Evolutionary conservation across 2,329 filamentous ascomycete genomes (phyloP).

Genomic region (Cladosporium cucumerinum): DNA sequence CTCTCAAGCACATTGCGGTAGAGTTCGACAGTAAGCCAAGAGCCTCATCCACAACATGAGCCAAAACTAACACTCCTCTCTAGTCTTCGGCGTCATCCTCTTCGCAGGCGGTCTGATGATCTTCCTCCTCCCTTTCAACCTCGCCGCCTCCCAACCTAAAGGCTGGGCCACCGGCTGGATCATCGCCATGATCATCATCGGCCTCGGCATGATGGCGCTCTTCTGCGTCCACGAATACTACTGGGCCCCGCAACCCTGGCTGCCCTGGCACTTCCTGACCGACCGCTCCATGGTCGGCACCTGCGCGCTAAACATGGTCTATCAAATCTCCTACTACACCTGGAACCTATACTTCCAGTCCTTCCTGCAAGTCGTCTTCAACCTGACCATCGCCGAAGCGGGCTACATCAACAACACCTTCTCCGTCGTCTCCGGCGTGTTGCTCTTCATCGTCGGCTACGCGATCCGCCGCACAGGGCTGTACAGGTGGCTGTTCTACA

Average conservation of each 20-base stretch:
- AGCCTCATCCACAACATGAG: constrained; percentile 31
- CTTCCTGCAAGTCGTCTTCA: constrained; percentile 41
- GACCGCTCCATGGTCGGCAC: constrained; percentile 52
- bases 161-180: constrained; percentile 40
- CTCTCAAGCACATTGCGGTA: constrained; percentile 52
- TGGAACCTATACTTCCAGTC: constrained; percentile 43
- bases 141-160: constrained; percentile 38
- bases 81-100: constrained; percentile 60
- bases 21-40: constrained; percentile 54
- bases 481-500: constrained; percentile 47
- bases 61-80: constrained; percentile 42
- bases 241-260: constrained; percentile 39
- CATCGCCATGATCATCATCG: constrained; percentile 42
- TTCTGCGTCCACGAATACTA: constrained; percentile 42
- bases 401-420: constrained; percentile 36
- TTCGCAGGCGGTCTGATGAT: constrained; percentile 59
- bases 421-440: constrained; percentile 42
- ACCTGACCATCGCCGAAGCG: constrained; percentile 29
- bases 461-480: constrained; percentile 46
- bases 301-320: constrained; percentile 46
- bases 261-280: constrained; percentile 48
- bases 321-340: constrained; percentile 31
- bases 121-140: constrained; percentile 64
- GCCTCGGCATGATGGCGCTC: constrained; percentile 35
- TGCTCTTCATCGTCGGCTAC: constrained; percentile 46